A percentile compares a stretch with the other conserved stretches of the same genome.
phyloP scores from a whole-genome alignment of 768 basidiomycete genomes.

The Kwoniella botswanensis region DNA sequence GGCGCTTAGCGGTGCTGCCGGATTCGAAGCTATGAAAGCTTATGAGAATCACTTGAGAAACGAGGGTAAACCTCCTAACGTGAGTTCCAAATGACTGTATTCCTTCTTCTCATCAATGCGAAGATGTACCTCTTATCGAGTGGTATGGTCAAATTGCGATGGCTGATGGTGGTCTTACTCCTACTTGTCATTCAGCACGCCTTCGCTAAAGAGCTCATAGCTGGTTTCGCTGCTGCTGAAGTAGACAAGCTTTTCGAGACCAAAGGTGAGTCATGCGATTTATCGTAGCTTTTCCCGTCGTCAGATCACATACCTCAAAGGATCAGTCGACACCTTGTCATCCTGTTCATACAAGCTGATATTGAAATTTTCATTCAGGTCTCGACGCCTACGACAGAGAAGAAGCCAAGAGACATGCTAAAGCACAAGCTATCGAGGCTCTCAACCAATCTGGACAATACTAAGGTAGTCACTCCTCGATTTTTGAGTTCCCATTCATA shows the following conservation, averaged over 20 bases:
- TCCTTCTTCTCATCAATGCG: no score
- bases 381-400: slow-evolving; percentile 54
- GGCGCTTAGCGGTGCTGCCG: slow-evolving; percentile 55
- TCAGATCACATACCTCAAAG: no score
- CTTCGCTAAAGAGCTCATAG: slow-evolving; percentile 57
- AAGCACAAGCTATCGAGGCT: slow-evolving; percentile 44
- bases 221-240: slow-evolving; percentile 59
- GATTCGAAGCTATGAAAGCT: slow-evolving; percentile 60
- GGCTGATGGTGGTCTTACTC: no score
- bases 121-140: no score
- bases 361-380: slow-evolving; percentile 11
- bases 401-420: slow-evolving; percentile 53
- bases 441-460: slow-evolving; percentile 47
- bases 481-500: neutral
- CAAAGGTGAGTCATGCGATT: slow-evolving; percentile 50
- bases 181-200: slow-evolving; percentile 26
- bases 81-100: slow-evolving; percentile 23
- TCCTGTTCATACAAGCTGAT: neutral
- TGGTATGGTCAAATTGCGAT: no score
- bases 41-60: slow-evolving; percentile 56
- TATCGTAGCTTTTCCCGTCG: no score
- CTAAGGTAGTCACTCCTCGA: slow-evolving; percentile 9
- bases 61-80: slow-evolving; percentile 57
- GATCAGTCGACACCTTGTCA: neutral
- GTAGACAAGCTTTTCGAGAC: slow-evolving; percentile 60